These are phyloP conservation scores for Geotrichum bryndzae DNA, from an alignment of 1,139 yeast species.

Conservation along the genomic window DNA sequence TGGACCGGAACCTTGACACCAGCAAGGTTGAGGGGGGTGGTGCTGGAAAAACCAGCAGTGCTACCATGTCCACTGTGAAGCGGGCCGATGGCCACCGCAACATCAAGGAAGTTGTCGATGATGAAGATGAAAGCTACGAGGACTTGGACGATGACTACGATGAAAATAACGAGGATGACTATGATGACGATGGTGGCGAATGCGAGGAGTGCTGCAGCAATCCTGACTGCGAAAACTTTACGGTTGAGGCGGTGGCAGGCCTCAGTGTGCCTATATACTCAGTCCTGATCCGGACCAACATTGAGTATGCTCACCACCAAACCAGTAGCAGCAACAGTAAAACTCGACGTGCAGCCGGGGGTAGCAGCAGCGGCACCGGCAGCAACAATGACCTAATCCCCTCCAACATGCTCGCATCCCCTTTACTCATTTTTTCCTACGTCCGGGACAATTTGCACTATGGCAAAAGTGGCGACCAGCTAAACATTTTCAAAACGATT, in stretches of 20 bases:
- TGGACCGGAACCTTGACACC: background rate
- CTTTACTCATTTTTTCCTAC: background rate
- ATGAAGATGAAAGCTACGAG: slow-evolving; percentile 18
- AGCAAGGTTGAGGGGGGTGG: background rate
- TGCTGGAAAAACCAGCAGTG: background rate
- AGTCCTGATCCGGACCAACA: slow-evolving; percentile 17
- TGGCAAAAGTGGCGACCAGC: background rate
- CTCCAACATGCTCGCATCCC: background rate
- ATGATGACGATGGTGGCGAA: slow-evolving; percentile 10
- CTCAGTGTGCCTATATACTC: slow-evolving; percentile 21
- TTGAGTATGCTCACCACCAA: background rate
- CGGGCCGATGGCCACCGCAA: background rate
- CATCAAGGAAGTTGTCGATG: slow-evolving; percentile 22
- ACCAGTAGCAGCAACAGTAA: slow-evolving; percentile 1
- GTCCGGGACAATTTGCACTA: background rate
- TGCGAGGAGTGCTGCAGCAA: slow-evolving; percentile 19
- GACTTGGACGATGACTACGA: slow-evolving; percentile 16
- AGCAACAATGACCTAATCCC: background rate
- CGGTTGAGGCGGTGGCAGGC: slow-evolving; percentile 16
- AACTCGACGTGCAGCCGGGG: slow-evolving; percentile 5
- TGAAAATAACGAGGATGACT: slow-evolving; percentile 19
- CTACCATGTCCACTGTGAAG: background rate
- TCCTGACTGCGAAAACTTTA: slow-evolving; percentile 20
- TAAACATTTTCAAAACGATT: background rate
- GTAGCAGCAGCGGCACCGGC: background rate